phyloP scores from a whole-genome alignment of 2,329 filamentous ascomycete genomes.

The Metarhizium guizhouense region DNA sequence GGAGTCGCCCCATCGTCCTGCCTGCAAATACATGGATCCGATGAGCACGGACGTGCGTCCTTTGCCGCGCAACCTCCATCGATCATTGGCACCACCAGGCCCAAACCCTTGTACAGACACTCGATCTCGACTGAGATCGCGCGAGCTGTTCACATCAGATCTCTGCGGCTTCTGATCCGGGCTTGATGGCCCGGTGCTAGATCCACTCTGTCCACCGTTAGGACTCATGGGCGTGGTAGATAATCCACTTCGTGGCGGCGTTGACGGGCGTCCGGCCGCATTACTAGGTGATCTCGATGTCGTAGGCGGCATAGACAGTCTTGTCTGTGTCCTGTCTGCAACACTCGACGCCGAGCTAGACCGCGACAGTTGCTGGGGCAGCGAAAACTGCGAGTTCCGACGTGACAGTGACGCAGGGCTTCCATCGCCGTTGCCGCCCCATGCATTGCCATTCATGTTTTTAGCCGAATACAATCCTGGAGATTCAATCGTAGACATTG shows the following conservation, averaged over 20 bases:
- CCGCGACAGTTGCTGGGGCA: slow-evolving; percentile 32
- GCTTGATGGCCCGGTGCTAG: slow-evolving; percentile 26
- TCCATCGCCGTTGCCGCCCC: slow-evolving; percentile 26
- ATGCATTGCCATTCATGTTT: slow-evolving; percentile 32
- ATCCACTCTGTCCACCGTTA: slow-evolving; percentile 33
- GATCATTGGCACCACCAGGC: slow-evolving; percentile 61
- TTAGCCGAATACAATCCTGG: slow-evolving; percentile 45
- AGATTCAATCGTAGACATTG: slow-evolving; percentile 66
- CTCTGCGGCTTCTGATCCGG: slow-evolving; percentile 31
- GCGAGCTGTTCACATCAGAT: slow-evolving; percentile 32
- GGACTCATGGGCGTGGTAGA: slow-evolving; percentile 40
- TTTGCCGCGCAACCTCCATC: slow-evolving; percentile 71
- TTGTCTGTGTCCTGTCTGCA: slow-evolving; percentile 50
- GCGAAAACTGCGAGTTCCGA: slow-evolving; percentile 47
- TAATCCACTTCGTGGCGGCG: slow-evolving; percentile 38
- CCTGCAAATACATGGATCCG: slow-evolving; percentile 78
- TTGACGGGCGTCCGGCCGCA: slow-evolving; percentile 40
- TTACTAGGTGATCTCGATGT: slow-evolving; percentile 32
- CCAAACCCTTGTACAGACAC: slow-evolving; percentile 65
- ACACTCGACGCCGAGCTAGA: slow-evolving; percentile 45
- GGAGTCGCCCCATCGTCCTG: slow-evolving; percentile 84
- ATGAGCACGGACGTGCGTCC: slow-evolving; percentile 71
- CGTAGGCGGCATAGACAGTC: slow-evolving; percentile 77
- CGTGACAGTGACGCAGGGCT: slow-evolving; percentile 29
- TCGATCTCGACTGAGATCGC: slow-evolving; percentile 44